Conservation (phyloP, 768 basidiomycete genomes). For the Russula olivacea region DNA sequence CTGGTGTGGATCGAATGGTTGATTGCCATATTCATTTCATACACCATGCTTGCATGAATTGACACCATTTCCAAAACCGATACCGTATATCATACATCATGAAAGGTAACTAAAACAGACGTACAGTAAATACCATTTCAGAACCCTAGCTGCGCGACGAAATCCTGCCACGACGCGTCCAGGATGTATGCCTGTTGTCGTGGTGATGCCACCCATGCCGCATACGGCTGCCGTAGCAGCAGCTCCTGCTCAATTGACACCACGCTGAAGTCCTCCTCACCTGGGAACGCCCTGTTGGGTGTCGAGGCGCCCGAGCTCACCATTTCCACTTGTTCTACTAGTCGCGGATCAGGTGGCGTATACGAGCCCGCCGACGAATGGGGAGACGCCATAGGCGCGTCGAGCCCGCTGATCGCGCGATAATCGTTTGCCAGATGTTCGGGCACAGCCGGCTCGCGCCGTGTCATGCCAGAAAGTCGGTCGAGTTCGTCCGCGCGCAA, state of each 20-base stretch:
- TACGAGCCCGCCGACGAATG: slow-evolving; percentile 33
- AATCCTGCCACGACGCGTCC: slow-evolving; percentile 60
- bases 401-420: slow-evolving; percentile 17
- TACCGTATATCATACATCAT: neutral
- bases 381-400: slow-evolving; percentile 23
- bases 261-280: slow-evolving; percentile 18
- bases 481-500: slow-evolving; percentile 30
- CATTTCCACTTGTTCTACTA: slow-evolving; percentile 24
- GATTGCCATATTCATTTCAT: neutral
- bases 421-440: slow-evolving; percentile 19
- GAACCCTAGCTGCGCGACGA: slow-evolving; percentile 63
- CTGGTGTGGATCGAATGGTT: neutral
- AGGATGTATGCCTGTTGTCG: slow-evolving; percentile 34
- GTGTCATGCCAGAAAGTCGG: slow-evolving; percentile 33
- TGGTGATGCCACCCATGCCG: neutral
- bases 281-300: slow-evolving; percentile 9
- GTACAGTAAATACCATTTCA: slow-evolving; percentile 23
- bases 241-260: neutral
- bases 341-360: slow-evolving; percentile 23
- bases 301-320: slow-evolving; percentile 17
- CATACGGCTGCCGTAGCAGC: neutral
- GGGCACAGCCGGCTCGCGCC: slow-evolving; percentile 22
- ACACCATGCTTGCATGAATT: neutral
- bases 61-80: neutral
- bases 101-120: neutral